Evolutionary conservation across 305 asterid species (phyloP).

Genomic region (Fraxinus platypoda): DNA sequence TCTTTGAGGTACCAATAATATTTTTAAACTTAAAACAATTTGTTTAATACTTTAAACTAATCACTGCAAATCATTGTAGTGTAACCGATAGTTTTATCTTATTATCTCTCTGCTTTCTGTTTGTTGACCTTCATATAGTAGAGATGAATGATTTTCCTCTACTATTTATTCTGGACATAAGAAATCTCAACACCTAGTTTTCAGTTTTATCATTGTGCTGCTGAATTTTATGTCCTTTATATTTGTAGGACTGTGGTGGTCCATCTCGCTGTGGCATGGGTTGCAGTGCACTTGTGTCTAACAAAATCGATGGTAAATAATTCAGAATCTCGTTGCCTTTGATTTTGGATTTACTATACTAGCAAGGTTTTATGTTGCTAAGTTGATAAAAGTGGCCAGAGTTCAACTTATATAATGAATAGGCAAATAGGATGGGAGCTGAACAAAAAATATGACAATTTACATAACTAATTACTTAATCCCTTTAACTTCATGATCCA

Average conservation of each 20-base stretch:
- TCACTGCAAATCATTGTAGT: background rate
- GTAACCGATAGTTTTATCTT: background rate
- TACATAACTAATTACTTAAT: background rate
- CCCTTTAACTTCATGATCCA: background rate
- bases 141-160: background rate
- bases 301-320: conserved; percentile 58
- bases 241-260: conserved; percentile 84
- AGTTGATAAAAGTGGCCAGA: background rate
- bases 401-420: background rate
- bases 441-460: background rate
- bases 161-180: background rate
- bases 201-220: background rate
- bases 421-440: background rate
- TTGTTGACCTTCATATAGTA: background rate
- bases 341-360: conserved; percentile 4
- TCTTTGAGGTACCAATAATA: background rate
- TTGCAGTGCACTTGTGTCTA: conserved; percentile 82
- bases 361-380: background rate
- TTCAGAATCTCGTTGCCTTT: conserved; percentile 17
- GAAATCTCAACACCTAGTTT: background rate
- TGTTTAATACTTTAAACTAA: background rate
- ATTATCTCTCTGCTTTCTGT: background rate
- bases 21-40: background rate
- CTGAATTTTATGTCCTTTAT: conserved; percentile 21
- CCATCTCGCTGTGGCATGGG: conserved; percentile 87